Conservation (phyloP, 192 early-diverging fungal species). For the Backusella sp. region DNA sequence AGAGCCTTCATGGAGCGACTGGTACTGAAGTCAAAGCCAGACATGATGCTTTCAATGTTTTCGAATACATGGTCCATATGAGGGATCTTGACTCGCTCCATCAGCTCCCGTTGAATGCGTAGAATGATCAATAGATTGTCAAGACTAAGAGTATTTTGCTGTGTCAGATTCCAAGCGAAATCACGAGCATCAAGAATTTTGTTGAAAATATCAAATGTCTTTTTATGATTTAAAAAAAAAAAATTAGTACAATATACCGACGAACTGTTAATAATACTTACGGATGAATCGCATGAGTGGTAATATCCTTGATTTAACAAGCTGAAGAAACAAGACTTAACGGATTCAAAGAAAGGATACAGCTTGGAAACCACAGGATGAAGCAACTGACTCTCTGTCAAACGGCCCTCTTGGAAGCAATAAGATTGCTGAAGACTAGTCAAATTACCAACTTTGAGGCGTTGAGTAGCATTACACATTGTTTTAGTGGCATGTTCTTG, state of each 20-base stretch:
- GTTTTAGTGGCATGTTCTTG: conserved; percentile 29
- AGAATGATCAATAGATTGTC: conserved; percentile 55
- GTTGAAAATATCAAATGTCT: conserved; percentile 33
- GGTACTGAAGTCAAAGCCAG: conserved; percentile 31
- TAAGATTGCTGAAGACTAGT: conserved; percentile 45
- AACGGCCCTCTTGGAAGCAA: conserved; percentile 31
- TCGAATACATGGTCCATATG: not conserved
- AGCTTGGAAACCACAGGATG: conserved; percentile 44
- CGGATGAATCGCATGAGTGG: not conserved
- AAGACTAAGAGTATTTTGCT: conserved; percentile 40
- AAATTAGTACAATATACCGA: not conserved
- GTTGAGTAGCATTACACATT: conserved; percentile 16
- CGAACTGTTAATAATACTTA: not conserved
- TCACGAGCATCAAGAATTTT: conserved; percentile 53
- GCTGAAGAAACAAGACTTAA: conserved; percentile 24
- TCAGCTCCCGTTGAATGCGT: conserved; percentile 37
- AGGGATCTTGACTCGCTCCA: not conserved
- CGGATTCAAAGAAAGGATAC: conserved; percentile 44
- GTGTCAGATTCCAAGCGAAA: conserved; percentile 48
- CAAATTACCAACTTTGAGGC: conserved; percentile 28
- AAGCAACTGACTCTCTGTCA: conserved; percentile 42
- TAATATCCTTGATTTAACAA: conserved; percentile 32
- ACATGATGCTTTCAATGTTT: conserved; percentile 19
- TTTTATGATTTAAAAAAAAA: not conserved
- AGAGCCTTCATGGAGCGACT: conserved; percentile 53